phyloP scores from a whole-genome alignment of 805 yeast species.

The Kuraishia hungarica region DNA sequence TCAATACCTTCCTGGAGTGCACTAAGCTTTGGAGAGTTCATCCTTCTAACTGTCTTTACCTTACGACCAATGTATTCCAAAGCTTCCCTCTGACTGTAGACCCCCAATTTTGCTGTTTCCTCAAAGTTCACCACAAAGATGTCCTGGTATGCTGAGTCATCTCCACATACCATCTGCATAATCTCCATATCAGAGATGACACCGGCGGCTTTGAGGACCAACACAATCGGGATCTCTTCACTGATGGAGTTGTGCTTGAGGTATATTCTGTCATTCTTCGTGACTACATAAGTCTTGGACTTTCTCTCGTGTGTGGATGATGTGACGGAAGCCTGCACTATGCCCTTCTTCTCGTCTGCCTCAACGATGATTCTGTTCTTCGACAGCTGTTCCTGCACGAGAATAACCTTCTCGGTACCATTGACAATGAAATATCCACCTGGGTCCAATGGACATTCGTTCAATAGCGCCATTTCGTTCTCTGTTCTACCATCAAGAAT shows the following conservation, averaged over 20 bases:
- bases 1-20: conserved; percentile 92
- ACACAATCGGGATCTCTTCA: conserved; percentile 92
- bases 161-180: conserved; percentile 90
- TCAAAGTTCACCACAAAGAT: conserved; percentile 88
- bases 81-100: conserved; percentile 91
- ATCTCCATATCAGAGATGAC: conserved; percentile 87
- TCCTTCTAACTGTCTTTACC: conserved; percentile 87
- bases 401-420: conserved; percentile 95
- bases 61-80: conserved; percentile 83
- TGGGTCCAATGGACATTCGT: conserved; percentile 96
- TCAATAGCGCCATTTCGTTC: conserved; percentile 73
- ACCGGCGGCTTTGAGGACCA: conserved; percentile 92
- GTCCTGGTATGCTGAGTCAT: conserved; percentile 82
- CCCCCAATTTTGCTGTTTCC: conserved; percentile 79
- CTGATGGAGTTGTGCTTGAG: conserved; percentile 91
- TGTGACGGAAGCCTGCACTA: conserved; percentile 96
- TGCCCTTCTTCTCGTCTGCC: conserved; percentile 88
- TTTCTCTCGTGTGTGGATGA: conserved; percentile 97
- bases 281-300: conserved; percentile 91
- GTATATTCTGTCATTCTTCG: conserved; percentile 83
- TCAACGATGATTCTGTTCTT: conserved; percentile 97
- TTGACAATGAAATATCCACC: conserved; percentile 98
- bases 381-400: conserved; percentile 93
- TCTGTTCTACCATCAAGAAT: conserved; percentile 73
- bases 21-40: conserved; percentile 71